Conservation (phyloP, 2,329 filamentous ascomycete species). For the Diaporthe humulicola region DNA sequence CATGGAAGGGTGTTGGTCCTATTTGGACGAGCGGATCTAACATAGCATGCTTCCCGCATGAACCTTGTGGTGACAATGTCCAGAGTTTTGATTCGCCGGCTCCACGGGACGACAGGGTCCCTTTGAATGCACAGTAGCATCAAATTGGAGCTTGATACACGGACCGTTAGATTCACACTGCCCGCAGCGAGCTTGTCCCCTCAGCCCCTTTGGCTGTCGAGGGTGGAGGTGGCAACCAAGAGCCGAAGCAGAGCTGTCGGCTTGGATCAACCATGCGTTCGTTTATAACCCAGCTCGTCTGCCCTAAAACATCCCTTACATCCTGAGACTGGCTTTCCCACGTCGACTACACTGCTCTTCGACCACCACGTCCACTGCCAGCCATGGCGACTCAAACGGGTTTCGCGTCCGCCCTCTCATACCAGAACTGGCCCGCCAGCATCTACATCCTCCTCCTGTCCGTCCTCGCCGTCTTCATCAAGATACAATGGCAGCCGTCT, state of each 20-base stretch:
- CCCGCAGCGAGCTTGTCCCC: neutral
- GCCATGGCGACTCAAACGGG: slow-evolving; percentile 11
- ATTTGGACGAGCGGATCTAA: neutral
- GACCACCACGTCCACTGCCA: neutral
- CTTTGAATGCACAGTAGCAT: neutral
- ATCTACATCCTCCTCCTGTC: slow-evolving; percentile 44
- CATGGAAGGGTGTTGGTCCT: neutral
- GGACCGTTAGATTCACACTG: neutral
- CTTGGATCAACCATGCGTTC: neutral
- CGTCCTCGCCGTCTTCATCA: slow-evolving; percentile 39
- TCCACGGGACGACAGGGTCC: neutral
- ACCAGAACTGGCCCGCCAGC: slow-evolving; percentile 42
- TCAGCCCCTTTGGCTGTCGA: neutral
- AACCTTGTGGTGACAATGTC: neutral
- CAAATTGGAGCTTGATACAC: neutral
- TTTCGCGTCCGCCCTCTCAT: neutral
- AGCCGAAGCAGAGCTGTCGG: neutral
- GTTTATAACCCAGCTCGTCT: neutral
- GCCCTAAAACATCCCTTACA: neutral
- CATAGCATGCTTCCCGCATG: neutral
- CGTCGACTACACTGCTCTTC: neutral
- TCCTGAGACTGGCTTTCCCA: neutral
- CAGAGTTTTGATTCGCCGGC: neutral
- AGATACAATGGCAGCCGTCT: slow-evolving; percentile 44
- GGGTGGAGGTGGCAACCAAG: neutral